Percentiles rank a stretch among this genome's conserved stretches.
These are phyloP conservation scores for Hypoxylon fragiforme DNA, from an alignment of 495 filamentous ascomycete genomes.

Conservation along the genomic window DNA sequence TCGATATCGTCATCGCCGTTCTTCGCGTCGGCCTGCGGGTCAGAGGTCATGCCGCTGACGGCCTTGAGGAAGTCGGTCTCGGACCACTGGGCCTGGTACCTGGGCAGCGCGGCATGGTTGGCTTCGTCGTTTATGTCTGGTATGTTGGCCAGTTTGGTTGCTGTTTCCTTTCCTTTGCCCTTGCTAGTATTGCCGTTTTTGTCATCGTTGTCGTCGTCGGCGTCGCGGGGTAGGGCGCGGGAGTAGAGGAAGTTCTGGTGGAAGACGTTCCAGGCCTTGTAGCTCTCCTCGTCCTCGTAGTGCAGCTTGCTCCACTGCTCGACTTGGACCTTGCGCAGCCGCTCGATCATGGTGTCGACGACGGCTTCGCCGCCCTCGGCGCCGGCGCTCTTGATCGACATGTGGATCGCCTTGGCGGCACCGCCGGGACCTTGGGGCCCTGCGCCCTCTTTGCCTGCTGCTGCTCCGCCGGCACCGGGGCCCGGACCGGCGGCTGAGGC, in stretches of 20 bases:
- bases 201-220: neutral
- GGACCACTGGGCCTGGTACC: constrained; percentile 42
- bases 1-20: constrained; percentile 33
- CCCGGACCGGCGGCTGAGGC: constrained; percentile 19
- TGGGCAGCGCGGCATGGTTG: constrained; percentile 35
- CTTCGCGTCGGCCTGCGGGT: constrained; percentile 14
- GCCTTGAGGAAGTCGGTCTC: constrained; percentile 45
- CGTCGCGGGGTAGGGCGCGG: neutral
- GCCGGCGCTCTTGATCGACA: constrained; percentile 53
- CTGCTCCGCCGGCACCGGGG: constrained; percentile 19
- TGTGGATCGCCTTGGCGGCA: constrained; percentile 51
- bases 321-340: constrained; percentile 48
- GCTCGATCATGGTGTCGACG: constrained; percentile 53
- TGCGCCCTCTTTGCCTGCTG: constrained; percentile 18
- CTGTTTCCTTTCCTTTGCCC: constrained; percentile 39
- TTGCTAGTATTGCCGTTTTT: constrained; percentile 10
- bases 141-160: constrained; percentile 23
- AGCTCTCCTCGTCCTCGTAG: constrained; percentile 49
- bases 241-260: constrained; percentile 44
- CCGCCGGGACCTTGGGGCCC: constrained; percentile 10
- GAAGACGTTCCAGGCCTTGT: constrained; percentile 49
- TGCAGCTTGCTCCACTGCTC: constrained; percentile 48
- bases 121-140: too few species aligned
- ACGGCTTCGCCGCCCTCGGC: constrained; percentile 43
- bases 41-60: constrained; percentile 39